A percentile compares a stretch with the other conserved stretches of the same genome.
These are phyloP conservation scores for Termitomyces titanicus DNA, from an alignment of 768 basidiomycete genomes.

Conservation along the genomic window DNA sequence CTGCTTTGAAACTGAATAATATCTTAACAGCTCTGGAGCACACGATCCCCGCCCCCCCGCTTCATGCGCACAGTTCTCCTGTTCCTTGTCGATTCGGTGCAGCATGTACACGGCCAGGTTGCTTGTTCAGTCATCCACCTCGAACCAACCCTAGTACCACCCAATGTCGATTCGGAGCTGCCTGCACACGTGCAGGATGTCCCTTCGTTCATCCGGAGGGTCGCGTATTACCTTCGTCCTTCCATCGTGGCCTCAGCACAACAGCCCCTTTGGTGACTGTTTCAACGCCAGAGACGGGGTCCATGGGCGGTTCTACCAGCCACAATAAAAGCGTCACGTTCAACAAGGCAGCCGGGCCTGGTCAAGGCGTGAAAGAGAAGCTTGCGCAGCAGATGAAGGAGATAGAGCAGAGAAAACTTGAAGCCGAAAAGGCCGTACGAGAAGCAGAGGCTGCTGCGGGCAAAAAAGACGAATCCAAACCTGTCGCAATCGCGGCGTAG, in stretches of 20 bases:
- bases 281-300: slow-evolving; percentile 58
- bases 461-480: slow-evolving; percentile 58
- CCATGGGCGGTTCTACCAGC: slow-evolving; percentile 55
- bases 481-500: slow-evolving; percentile 44
- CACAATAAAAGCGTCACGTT: slow-evolving; percentile 71
- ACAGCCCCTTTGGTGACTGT: slow-evolving; percentile 61
- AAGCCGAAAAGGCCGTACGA: slow-evolving; percentile 63
- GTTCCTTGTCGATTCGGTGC: slow-evolving; percentile 67
- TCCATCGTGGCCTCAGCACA: slow-evolving; percentile 73
- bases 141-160: slow-evolving; percentile 31
- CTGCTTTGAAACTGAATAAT: neutral
- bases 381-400: slow-evolving; percentile 55
- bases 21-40: slow-evolving; percentile 30
- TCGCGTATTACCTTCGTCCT: slow-evolving; percentile 72
- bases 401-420: slow-evolving; percentile 59
- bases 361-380: slow-evolving; percentile 41
- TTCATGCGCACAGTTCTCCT: slow-evolving; percentile 26
- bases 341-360: slow-evolving; percentile 41
- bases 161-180: slow-evolving; percentile 80
- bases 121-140: slow-evolving; percentile 66
- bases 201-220: slow-evolving; percentile 90
- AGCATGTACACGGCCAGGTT: slow-evolving; percentile 64
- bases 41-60: slow-evolving; percentile 29
- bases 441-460: slow-evolving; percentile 59
- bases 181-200: slow-evolving; percentile 84